These are phyloP conservation scores for Mortierella sp. DNA, from an alignment of 371 early-diverging fungal species.

Conservation along the genomic window DNA sequence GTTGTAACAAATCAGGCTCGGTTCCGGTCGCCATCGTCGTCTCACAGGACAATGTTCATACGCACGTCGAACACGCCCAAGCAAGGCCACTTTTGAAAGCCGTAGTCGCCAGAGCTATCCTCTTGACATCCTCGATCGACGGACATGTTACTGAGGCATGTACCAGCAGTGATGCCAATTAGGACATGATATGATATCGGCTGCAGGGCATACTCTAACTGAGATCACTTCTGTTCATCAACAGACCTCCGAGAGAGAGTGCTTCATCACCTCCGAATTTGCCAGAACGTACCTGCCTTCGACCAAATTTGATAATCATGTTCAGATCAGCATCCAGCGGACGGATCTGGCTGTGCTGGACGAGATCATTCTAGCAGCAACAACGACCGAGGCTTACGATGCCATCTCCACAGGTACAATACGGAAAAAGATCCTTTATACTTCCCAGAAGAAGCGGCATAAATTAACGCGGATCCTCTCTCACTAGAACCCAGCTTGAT, in stretches of 20 bases:
- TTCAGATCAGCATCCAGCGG: conserved; percentile 54
- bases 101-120: conserved; percentile 39
- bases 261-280: conserved; percentile 47
- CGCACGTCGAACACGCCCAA: conserved; percentile 25
- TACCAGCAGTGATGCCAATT: not conserved
- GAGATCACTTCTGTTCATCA: not conserved
- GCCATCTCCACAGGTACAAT: conserved; percentile 63
- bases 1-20: conserved; percentile 53
- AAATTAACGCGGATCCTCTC: not conserved
- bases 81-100: conserved; percentile 26
- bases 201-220: not conserved
- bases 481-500: conserved; percentile 53
- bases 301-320: conserved; percentile 24
- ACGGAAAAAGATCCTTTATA: not conserved
- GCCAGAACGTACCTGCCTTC: conserved; percentile 36
- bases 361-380: conserved; percentile 74
- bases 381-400: conserved; percentile 65
- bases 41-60: conserved; percentile 35
- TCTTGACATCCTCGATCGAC: conserved; percentile 52
- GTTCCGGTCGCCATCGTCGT: conserved; percentile 54
- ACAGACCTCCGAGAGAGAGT: conserved; percentile 40
- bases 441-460: not conserved
- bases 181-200: not conserved
- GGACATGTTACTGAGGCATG: conserved; percentile 48
- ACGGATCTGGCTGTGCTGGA: conserved; percentile 69